Conservation (phyloP, 495 filamentous ascomycete species). For the Hypoxylon fuscum region DNA sequence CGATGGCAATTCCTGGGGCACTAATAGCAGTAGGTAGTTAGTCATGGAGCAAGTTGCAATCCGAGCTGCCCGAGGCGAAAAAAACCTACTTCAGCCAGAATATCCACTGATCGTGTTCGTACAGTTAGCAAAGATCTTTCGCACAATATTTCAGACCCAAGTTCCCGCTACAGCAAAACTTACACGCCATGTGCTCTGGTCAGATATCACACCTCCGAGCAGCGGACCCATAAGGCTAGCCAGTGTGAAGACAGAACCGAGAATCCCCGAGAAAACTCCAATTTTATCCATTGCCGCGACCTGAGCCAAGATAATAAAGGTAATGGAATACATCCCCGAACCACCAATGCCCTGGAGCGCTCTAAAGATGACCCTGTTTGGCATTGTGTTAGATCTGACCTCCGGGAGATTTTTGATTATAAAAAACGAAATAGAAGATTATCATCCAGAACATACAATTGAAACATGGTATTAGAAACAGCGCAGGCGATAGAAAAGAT, state of each 20-base stretch:
- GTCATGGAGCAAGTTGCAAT: too few species aligned
- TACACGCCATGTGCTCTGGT: slow-evolving; percentile 8
- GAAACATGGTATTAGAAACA: not conserved
- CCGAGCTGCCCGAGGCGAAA: too few species aligned
- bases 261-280: slow-evolving; percentile 53
- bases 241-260: slow-evolving; percentile 57
- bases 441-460: not conserved
- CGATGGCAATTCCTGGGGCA: slow-evolving; percentile 1
- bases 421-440: too few species aligned
- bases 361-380: slow-evolving; percentile 58
- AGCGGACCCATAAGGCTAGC: slow-evolving; percentile 52
- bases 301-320: slow-evolving; percentile 53
- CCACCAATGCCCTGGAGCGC: slow-evolving; percentile 63
- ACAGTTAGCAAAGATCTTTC: not conserved
- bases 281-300: slow-evolving; percentile 54
- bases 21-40: not conserved
- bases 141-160: not conserved
- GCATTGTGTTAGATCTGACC: not conserved
- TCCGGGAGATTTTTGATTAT: too few species aligned
- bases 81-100: slow-evolving; percentile 9
- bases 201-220: slow-evolving; percentile 45
- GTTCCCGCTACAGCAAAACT: not conserved
- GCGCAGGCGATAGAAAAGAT: not conserved
- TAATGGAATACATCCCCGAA: slow-evolving; percentile 59
- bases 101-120: not conserved